Evolutionary conservation across 164 flowering plant species (phyloP).

Genomic region (Chimonanthus praecox): DNA sequence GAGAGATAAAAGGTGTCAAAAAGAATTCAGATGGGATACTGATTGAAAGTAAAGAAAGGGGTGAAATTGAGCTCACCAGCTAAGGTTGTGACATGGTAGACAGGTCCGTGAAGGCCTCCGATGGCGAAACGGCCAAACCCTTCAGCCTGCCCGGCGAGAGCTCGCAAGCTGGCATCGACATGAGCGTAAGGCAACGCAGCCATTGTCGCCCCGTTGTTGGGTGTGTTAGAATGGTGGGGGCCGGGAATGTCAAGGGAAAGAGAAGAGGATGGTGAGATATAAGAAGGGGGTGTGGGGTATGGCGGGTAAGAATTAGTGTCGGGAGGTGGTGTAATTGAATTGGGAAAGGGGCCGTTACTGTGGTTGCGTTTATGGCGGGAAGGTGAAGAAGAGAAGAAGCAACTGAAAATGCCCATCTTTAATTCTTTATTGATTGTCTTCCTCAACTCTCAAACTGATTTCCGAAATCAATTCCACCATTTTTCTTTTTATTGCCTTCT

Average conservation of each 20-base stretch:
- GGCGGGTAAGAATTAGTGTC: slow-evolving; percentile 5
- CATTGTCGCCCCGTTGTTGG: slow-evolving; percentile 8
- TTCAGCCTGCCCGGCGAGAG: slow-evolving; percentile 73
- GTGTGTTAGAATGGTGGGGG: not conserved
- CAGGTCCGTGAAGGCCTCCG: slow-evolving; percentile 72
- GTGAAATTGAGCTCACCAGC: slow-evolving; percentile 27
- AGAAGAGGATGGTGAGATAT: not conserved
- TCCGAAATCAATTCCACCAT: too few relatives aligned
- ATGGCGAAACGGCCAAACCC: slow-evolving; percentile 77
- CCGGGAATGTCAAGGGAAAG: not conserved
- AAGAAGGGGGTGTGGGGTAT: slow-evolving; percentile 1
- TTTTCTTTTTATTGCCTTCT: too few relatives aligned
- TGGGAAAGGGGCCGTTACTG: not conserved
- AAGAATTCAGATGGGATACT: not conserved
- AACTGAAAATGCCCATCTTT: slow-evolving; percentile 26
- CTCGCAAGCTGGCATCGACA: slow-evolving; percentile 55
- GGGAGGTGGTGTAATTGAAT: slow-evolving; percentile 1
- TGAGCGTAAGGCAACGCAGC: slow-evolving; percentile 39
- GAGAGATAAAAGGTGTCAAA: not conserved
- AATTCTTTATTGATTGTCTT: too few relatives aligned
- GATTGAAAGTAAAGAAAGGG: not conserved
- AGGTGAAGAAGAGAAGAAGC: slow-evolving; percentile 8
- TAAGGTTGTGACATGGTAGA: slow-evolving; percentile 58
- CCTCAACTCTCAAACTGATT: too few relatives aligned
- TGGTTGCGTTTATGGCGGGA: slow-evolving; percentile 18